Evolutionary conservation across 2,329 filamentous ascomycete genomes (phyloP), one percentile per base, ranked within the genome.

Genomic region (Metarhizium album): DNA sequence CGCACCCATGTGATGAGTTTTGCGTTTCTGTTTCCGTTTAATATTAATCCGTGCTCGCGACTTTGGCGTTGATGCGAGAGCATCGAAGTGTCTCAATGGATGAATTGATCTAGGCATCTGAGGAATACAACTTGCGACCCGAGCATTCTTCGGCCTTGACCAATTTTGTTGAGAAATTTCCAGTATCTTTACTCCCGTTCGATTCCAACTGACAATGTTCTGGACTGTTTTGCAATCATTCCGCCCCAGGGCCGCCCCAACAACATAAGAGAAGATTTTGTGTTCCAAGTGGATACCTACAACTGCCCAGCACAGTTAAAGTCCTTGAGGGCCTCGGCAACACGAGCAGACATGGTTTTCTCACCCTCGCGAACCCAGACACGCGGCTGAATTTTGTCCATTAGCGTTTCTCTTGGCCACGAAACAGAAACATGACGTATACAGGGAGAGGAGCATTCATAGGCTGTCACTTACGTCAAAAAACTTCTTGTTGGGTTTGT

Each of bases 401-500:
- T 31, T 33, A 51, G 50, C 31, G 46, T 2, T 14, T 5, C 7
- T 23, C 40, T 24, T 5, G 22, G 3, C 20, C 40, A 24, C 22
- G 14, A n/a, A 11, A 24, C 24, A 13, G 14, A 11, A 23, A 4
- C 9, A 24, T 6, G 13, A 43, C 14, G 20, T 8, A 42, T 22
- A 29, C 6, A 7, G 7, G 7, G 35, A 22, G 23, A 8, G 18
- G 4, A 31, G 20, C 2, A 1, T 31, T 29, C 33, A 14, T 16
- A 24, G 11, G 8, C 7, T 24, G 6, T 9, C 13, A 29, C 35
- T 45, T 63, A 70, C 71, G 61, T 86, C 83, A 63, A 87, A 90
- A 76, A 76, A 84, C 76, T 96, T 97, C 87, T 98, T 98, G 84
- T 98, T 98, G 67, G 93, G 91, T 86, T 97, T 97, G 76, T 95